Conservation (phyloP, 2,329 filamentous ascomycete genomes). For the Epichloe gansuensis region DNA sequence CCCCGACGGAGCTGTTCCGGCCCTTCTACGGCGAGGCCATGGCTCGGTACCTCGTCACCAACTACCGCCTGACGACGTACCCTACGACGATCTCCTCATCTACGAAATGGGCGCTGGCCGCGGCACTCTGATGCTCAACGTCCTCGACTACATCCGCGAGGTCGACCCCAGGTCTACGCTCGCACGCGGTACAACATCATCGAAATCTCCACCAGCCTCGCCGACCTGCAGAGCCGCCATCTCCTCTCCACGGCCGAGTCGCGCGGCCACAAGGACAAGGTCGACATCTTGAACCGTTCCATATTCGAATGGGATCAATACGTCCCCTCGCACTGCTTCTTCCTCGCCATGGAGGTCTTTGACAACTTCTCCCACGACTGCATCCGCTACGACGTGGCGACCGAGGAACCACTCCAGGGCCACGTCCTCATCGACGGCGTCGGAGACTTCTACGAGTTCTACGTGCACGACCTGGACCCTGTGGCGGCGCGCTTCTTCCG, state of each 20-base stretch:
- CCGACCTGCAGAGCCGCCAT: conserved; percentile 62
- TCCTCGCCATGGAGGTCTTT: conserved; percentile 94
- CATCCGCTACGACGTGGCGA: conserved; percentile 76
- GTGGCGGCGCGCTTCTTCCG: conserved; percentile 71
- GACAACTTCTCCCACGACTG: conserved; percentile 97
- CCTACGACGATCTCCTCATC: conserved; percentile 92
- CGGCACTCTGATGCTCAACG: conserved; percentile 95
- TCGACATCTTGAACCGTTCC: conserved; percentile 88
- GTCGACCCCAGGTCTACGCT: conserved; percentile 81
- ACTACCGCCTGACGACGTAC: conserved; percentile 89
- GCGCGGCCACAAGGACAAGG: conserved; percentile 68
- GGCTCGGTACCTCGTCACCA: conserved; percentile 87
- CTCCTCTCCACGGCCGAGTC: conserved; percentile 54
- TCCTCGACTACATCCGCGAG: conserved; percentile 89
- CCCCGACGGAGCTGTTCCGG: conserved; percentile 90
- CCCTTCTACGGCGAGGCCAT: conserved; percentile 96
- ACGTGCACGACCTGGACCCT: conserved; percentile 68
- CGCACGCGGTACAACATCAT: conserved; percentile 92
- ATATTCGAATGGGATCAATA: conserved; percentile 89
- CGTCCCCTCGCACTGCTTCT: conserved; percentile 91
- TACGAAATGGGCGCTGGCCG: conserved; percentile 98
- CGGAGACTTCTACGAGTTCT: conserved; percentile 94
- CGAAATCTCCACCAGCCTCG: conserved; percentile 79
- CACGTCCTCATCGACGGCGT: conserved; percentile 72
- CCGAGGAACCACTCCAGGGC: conserved; percentile 75